Conservation (phyloP, 1,284 basidiomycete species). For the Exobasidium rhododendri region DNA sequence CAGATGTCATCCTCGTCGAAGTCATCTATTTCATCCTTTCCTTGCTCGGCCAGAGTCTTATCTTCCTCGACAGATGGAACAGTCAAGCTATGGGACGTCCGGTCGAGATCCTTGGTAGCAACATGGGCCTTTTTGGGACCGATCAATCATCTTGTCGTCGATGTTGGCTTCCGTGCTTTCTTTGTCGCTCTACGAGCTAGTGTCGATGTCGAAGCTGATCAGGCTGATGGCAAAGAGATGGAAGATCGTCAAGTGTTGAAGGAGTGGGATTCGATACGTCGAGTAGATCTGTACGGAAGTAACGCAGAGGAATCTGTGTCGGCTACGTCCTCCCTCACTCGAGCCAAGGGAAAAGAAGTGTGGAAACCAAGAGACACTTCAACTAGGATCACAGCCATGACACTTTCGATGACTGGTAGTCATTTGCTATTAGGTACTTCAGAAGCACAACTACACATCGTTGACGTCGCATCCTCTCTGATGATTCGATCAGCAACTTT, state of each 20-base stretch:
- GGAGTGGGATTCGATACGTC: slow-evolving; percentile 1
- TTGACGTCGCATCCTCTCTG: slow-evolving; percentile 6
- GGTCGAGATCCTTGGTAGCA: background rate
- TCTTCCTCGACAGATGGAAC: slow-evolving; percentile 5
- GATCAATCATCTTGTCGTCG: background rate
- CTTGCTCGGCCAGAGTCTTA: slow-evolving; percentile 1
- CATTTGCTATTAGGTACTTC: slow-evolving; percentile 9
- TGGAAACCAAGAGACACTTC: background rate
- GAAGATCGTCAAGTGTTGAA: background rate
- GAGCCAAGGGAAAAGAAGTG: background rate
- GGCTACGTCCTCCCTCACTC: background rate
- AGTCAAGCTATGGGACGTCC: slow-evolving; percentile 11
- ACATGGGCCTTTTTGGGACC: slow-evolving; percentile 8
- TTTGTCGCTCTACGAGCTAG: slow-evolving; percentile 9
- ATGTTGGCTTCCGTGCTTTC: slow-evolving; percentile 8
- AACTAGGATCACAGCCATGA: background rate
- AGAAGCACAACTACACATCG: background rate
- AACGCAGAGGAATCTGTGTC: background rate
- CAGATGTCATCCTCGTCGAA: background rate
- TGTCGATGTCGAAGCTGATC: background rate
- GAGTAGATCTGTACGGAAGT: background rate
- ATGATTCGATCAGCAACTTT: slow-evolving; percentile 1
- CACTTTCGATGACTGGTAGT: slow-evolving; percentile 1
- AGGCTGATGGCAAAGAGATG: background rate
- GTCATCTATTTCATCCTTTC: slow-evolving; percentile 6